Conservation (phyloP, 139 green algal genomes). For the Chlamydomonas eustigma region DNA sequence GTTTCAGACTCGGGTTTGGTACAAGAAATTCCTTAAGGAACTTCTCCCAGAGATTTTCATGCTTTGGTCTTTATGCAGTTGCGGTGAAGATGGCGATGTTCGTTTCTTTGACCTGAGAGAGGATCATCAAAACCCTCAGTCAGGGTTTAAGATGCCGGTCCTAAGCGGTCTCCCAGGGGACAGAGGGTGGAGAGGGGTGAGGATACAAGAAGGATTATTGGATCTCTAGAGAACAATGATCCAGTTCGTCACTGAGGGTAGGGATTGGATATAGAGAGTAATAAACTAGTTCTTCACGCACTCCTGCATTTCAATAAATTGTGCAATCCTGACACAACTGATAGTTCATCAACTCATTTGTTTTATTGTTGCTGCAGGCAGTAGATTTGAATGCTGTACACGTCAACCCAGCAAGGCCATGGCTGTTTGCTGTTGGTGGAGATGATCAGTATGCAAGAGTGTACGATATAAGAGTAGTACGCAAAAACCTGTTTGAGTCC, state of each 20-base stretch:
- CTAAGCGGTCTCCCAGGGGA: background rate
- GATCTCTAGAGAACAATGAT: too few relatives aligned
- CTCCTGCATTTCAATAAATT: too few relatives aligned
- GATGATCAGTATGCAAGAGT: conserved; percentile 6
- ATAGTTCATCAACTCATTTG: too few relatives aligned
- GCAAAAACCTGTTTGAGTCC: background rate
- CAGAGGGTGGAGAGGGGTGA: background rate
- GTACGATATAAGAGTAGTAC: background rate
- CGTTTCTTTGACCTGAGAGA: conserved; percentile 34
- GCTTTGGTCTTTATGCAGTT: too few relatives aligned
- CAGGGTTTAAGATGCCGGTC: background rate
- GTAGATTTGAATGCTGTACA: conserved; percentile 15
- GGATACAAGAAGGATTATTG: background rate
- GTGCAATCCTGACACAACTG: too few relatives aligned
- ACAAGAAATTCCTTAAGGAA: too few relatives aligned
- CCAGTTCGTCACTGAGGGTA: too few relatives aligned
- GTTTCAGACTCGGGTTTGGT: too few relatives aligned
- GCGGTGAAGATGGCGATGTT: conserved; percentile 23
- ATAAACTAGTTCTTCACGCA: too few relatives aligned
- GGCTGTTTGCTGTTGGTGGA: conserved; percentile 20
- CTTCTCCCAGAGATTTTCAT: too few relatives aligned
- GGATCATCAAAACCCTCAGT: background rate
- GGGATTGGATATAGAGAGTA: too few relatives aligned
- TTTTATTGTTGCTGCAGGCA: too few relatives aligned
- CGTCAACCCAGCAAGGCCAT: conserved; percentile 16